Conservation (phyloP, 371 early-diverging fungal genomes). For the Encephalitozoon hellem region DNA sequence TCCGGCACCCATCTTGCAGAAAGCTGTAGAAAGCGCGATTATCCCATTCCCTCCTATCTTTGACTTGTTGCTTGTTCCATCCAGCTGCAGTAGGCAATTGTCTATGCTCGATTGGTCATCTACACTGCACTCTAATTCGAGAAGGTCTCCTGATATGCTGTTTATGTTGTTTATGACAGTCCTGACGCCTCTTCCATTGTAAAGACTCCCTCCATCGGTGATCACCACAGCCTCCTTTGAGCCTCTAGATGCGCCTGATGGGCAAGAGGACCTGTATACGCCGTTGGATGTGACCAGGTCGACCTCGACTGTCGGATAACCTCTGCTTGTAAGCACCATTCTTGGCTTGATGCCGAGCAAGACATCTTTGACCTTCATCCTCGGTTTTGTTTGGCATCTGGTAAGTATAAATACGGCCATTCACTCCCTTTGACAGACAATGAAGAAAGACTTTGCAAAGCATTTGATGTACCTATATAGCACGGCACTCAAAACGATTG, state of each 20-base stretch:
- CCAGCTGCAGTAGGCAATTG: conserved; percentile 73
- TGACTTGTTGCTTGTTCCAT: conserved; percentile 81
- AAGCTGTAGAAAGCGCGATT: conserved; percentile 87
- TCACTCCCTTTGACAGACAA: background rate
- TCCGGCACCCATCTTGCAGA: conserved; percentile 83
- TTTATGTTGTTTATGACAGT: conserved; percentile 84
- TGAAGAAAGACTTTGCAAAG: background rate
- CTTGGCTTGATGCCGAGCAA: conserved; percentile 64
- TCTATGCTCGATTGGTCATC: conserved; percentile 78
- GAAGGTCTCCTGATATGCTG: conserved; percentile 71
- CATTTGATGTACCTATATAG: background rate
- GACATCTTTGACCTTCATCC: conserved; percentile 23
- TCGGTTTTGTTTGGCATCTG: background rate
- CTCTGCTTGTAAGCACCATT: conserved; percentile 94
- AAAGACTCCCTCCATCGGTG: conserved; percentile 72
- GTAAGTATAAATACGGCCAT: background rate
- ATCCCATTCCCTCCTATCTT: conserved; percentile 89
- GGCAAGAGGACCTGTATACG: conserved; percentile 84
- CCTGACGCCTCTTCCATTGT: conserved; percentile 84
- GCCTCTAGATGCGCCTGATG: conserved; percentile 95
- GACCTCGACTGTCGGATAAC: conserved; percentile 95
- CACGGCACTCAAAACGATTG: background rate
- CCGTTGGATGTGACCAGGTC: conserved; percentile 79
- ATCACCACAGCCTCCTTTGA: conserved; percentile 92
- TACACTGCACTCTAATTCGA: conserved; percentile 67